Evolutionary conservation across 2,329 filamentous ascomycete species (phyloP), one percentile per base, ranked within the genome.

Genomic region (Pestalotiopsis sp.): DNA sequence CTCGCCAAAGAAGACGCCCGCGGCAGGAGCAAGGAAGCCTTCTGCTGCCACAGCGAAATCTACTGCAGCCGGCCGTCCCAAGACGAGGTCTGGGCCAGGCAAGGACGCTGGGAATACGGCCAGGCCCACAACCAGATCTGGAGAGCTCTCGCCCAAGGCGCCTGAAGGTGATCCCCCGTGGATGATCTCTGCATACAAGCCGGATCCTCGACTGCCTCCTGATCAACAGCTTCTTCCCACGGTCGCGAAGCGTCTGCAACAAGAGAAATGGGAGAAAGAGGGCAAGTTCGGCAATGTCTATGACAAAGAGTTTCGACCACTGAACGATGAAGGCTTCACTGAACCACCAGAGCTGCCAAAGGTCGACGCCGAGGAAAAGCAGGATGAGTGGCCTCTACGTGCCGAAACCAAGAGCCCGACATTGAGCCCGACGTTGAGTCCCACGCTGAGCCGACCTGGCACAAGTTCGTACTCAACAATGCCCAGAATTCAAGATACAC

Each of bases 161-260:
- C 95, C 95, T 0, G 96, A 98, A 83, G 96, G 96, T 23, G 95
- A 98, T 67, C 94, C 96, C 11, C 96, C 96, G 65, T 99, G 96
- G 96, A 89, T 98, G 81, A 89, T 96, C 61, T 93, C 92, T 25
- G 94, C 97, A 81, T 99, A 98, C 81, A 97, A 97, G 77, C 96
- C 96, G 0, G 96, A 99, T 78, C 96, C 96, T 38, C 91, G 94
- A 70, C 85, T 99, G 41, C 96, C 96, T 5, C 96, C 94, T 0
- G 96, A 99, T 71, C 93, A 99, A 80, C 96, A 99, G 78, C 90
- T 99, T 66, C 89, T 99, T 12, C 96, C 96, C 0, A 98, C 96
- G 0, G 94, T 98, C 71, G 96, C 96, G 13, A 94, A 92, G 76
- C 89, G 94, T 68, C 87, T 98, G 80, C 93, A 96, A 79, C 95